These are phyloP conservation scores for Psidium guajava DNA, from an alignment of 345 rosid species.

Conservation along the genomic window DNA sequence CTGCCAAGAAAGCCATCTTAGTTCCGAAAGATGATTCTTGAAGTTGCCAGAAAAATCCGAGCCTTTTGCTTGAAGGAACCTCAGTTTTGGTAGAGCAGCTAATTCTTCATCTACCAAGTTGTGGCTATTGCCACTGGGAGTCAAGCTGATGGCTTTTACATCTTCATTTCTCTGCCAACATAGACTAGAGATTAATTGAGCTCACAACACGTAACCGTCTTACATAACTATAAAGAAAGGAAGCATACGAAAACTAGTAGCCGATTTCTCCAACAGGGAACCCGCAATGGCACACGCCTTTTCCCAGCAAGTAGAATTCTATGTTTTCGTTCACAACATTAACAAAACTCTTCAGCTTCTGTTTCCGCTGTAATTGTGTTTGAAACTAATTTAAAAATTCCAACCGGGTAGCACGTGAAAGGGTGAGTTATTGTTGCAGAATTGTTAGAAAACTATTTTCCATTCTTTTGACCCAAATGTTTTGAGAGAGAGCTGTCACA, in stretches of 20 bases:
- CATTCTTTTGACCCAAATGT: background rate
- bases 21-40: background rate
- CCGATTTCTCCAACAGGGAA: too few species aligned
- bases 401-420: background rate
- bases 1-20: conserved; percentile 13
- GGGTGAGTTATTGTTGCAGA: background rate
- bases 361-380: background rate
- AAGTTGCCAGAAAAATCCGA: background rate
- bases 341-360: background rate
- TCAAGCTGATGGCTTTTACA: background rate
- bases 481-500: background rate
- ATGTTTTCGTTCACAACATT: too few species aligned
- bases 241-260: too few species aligned
- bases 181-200: background rate
- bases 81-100: background rate
- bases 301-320: too few species aligned
- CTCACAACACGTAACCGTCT: too few species aligned
- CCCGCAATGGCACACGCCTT: too few species aligned
- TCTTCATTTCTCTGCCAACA: background rate
- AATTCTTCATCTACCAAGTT: too few species aligned
- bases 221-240: too few species aligned
- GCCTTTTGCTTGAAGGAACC: background rate
- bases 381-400: too few species aligned
- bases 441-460: background rate
- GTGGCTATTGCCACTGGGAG: background rate